Percentiles rank a stretch among this genome's conserved stretches.
Conservation (phyloP, 371 early-diverging fungal species). For the Syncephalastrum monosporum region DNA sequence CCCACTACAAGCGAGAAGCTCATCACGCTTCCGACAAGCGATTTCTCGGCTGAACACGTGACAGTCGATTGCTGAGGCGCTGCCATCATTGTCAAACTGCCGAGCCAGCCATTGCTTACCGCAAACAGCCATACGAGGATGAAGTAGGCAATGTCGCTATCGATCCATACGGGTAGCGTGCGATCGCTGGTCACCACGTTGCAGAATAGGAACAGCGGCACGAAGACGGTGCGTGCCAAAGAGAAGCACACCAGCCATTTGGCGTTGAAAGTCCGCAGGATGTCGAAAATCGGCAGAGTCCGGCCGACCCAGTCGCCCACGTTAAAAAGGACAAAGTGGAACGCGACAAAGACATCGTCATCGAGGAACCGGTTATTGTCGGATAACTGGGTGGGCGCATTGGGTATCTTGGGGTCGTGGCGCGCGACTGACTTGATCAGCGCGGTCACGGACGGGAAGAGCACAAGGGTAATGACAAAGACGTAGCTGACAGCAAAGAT, state of each 20-base stretch:
- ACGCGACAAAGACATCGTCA: conserved; percentile 68
- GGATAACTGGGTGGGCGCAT: conserved; percentile 3
- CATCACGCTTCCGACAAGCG: conserved; percentile 66
- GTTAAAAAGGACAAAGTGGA: conserved; percentile 77
- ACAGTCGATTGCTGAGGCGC: conserved; percentile 58
- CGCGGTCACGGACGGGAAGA: conserved; percentile 79
- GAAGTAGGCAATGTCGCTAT: conserved; percentile 62
- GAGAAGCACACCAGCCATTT: conserved; percentile 48
- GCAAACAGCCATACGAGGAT: conserved; percentile 63
- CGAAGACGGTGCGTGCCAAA: conserved; percentile 52
- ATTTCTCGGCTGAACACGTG: conserved; percentile 46
- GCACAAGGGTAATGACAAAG: conserved; percentile 67
- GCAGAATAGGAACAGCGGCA: conserved; percentile 72
- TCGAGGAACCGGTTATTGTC: conserved; percentile 32
- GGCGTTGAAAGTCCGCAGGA: conserved; percentile 34
- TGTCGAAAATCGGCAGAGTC: conserved; percentile 35
- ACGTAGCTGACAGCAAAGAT: conserved; percentile 57
- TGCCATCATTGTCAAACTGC: conserved; percentile 74
- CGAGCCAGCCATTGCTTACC: conserved; percentile 68
- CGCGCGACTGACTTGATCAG: conserved; percentile 58
- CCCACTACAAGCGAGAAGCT: conserved; percentile 72
- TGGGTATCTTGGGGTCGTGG: conserved; percentile 20
- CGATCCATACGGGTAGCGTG: conserved; percentile 54
- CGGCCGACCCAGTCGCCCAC: conserved; percentile 80
- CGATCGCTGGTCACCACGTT: conserved; percentile 55